Evolutionary conservation across 768 basidiomycete species (phyloP).

Genomic region (Cystofilobasidium macerans): DNA sequence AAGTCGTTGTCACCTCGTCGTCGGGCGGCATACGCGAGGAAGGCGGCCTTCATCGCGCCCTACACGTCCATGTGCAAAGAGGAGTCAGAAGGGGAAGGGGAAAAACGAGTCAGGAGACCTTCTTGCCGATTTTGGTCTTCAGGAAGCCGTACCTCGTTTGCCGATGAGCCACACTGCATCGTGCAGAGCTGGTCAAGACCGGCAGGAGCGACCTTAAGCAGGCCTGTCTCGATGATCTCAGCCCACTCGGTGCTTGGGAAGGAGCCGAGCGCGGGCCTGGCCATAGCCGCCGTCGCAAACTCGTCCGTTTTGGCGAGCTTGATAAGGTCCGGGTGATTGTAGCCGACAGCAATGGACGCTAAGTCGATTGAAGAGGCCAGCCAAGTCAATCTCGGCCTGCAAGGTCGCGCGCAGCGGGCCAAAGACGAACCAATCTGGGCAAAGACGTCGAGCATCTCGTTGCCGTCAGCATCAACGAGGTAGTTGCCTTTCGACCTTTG

Average conservation of each 20-base stretch:
- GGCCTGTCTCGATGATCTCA: constrained; percentile 34
- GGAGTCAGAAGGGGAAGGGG: too few relatives aligned
- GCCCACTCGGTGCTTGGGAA: constrained; percentile 39
- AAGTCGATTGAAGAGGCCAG: too few relatives aligned
- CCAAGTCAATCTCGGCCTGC: background rate
- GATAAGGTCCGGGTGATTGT: constrained; percentile 36
- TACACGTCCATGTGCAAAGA: too few relatives aligned
- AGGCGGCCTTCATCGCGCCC: constrained; percentile 32
- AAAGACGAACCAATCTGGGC: constrained; percentile 33
- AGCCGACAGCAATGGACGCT: constrained; percentile 39
- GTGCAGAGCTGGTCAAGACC: constrained; percentile 39
- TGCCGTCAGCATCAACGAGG: constrained; percentile 42
- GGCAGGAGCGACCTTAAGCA: constrained; percentile 40
- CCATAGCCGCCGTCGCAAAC: constrained; percentile 39
- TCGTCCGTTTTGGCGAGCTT: constrained; percentile 33
- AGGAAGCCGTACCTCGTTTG: constrained; percentile 29
- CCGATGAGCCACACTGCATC: constrained; percentile 33
- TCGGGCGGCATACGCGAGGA: constrained; percentile 36
- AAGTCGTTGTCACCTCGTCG: constrained; percentile 34
- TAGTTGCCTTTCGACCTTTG: constrained; percentile 36
- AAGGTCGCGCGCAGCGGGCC: constrained; percentile 13
- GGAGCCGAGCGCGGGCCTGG: constrained; percentile 40
- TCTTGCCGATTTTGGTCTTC: background rate
- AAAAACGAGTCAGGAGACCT: background rate
- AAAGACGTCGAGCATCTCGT: constrained; percentile 40